A percentile compares a stretch with the other conserved stretches of the same genome.
Conservation (phyloP, 1,284 basidiomycete species). For the Fomitopsis betulina region DNA sequence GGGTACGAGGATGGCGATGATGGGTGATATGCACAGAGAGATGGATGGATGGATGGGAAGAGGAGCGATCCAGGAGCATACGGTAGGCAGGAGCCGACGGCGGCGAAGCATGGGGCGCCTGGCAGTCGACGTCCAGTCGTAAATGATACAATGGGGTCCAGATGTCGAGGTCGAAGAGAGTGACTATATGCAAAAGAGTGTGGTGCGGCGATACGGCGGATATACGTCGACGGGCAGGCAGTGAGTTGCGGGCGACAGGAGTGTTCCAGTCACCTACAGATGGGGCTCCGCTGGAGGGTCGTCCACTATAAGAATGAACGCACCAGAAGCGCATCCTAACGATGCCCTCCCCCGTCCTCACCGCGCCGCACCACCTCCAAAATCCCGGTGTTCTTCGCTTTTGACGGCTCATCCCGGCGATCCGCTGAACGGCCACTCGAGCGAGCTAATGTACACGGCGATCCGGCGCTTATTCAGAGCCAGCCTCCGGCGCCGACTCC, state of each 20-base stretch:
- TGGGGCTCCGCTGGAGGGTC: not conserved
- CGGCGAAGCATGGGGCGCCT: not conserved
- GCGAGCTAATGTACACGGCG: not conserved
- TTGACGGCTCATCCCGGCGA: not conserved
- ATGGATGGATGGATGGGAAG: not conserved
- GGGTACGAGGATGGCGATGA: not conserved
- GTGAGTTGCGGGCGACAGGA: not conserved
- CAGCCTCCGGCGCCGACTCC: slow-evolving; percentile 9
- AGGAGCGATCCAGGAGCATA: not conserved
- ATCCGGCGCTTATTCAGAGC: slow-evolving; percentile 2
- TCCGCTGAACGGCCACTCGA: not conserved
- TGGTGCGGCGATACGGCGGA: slow-evolving; percentile 1
- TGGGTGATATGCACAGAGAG: not conserved
- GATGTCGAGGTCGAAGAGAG: not conserved
- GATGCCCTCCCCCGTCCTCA: not conserved
- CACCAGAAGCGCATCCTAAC: not conserved
- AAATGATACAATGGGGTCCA: not conserved
- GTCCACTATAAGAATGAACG: not conserved
- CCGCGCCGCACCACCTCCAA: not conserved
- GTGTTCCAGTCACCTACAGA: not conserved
- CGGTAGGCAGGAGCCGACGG: not conserved
- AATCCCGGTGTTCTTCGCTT: not conserved
- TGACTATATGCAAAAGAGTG: not conserved
- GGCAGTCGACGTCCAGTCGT: not conserved
- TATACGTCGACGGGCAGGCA: not conserved